These are phyloP conservation scores for Phytophthora megakarya DNA, from an alignment of 352 stramenopile species.

Conservation along the genomic window DNA sequence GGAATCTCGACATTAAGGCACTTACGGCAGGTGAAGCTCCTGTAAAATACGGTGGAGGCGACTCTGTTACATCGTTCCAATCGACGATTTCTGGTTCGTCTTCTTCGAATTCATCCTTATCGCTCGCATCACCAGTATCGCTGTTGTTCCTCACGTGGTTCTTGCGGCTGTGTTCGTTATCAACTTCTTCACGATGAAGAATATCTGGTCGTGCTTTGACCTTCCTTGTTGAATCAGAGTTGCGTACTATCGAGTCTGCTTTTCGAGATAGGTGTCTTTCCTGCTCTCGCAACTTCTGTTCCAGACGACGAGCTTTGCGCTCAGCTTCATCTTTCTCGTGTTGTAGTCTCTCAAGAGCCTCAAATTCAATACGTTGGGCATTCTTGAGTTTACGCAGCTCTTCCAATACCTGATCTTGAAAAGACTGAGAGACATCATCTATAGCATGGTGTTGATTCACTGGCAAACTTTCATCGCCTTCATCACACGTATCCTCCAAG, in stretches of 20 bases:
- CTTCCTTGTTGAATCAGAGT: background rate
- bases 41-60: conserved; percentile 26
- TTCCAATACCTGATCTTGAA: conserved; percentile 50
- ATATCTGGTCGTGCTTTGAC: conserved; percentile 11
- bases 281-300: conserved; percentile 43
- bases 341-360: conserved; percentile 21
- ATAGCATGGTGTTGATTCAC: background rate
- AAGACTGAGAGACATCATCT: conserved; percentile 28
- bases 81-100: conserved; percentile 20
- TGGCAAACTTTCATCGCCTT: conserved; percentile 18
- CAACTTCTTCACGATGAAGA: conserved; percentile 20
- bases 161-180: conserved; percentile 17
- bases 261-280: conserved; percentile 34
- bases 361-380: conserved; percentile 30
- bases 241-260: conserved; percentile 13
- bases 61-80: conserved; percentile 24
- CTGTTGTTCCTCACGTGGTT: conserved; percentile 13
- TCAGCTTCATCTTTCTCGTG: conserved; percentile 15
- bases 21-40: conserved; percentile 23
- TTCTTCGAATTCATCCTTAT: conserved; percentile 13
- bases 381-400: conserved; percentile 62
- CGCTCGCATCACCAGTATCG: conserved; percentile 20
- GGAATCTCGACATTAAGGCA: background rate
- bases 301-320: conserved; percentile 41
- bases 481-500: conserved; percentile 10